Conservation (phyloP, 2,329 filamentous ascomycete genomes). For the Arthrobotrys musiformis region DNA sequence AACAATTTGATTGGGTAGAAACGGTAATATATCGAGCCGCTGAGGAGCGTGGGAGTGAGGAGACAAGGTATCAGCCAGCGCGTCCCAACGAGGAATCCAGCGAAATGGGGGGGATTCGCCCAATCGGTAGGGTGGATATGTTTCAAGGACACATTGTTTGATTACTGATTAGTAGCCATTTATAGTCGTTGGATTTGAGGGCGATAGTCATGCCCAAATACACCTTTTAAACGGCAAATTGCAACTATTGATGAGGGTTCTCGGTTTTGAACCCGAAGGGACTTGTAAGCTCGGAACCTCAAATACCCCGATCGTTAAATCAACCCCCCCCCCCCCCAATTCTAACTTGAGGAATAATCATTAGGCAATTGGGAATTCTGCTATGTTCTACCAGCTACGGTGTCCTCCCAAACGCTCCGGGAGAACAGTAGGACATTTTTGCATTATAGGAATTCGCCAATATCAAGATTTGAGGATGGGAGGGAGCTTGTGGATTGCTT, state of each 20-base stretch:
- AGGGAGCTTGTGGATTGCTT: background rate
- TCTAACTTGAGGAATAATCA: background rate
- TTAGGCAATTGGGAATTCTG: slow-evolving; percentile 14
- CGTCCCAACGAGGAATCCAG: background rate
- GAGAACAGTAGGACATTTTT: slow-evolving; percentile 62
- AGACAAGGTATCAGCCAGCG: slow-evolving; percentile 67
- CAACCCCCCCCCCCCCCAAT: no score
- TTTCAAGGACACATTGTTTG: slow-evolving; percentile 60
- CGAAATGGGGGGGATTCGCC: background rate
- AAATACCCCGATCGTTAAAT: no score
- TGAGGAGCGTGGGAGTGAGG: slow-evolving; percentile 76
- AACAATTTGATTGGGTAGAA: slow-evolving; percentile 85
- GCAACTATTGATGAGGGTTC: slow-evolving; percentile 36
- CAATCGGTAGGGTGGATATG: background rate
- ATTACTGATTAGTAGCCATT: background rate
- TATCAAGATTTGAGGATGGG: slow-evolving; percentile 63
- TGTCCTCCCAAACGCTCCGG: background rate
- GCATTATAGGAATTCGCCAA: slow-evolving; percentile 16
- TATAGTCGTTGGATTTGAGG: slow-evolving; percentile 67
- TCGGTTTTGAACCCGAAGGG: slow-evolving; percentile 17
- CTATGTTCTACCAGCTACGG: background rate
- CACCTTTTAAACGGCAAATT: slow-evolving; percentile 60
- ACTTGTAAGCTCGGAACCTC: slow-evolving; percentile 60
- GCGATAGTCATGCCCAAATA: slow-evolving; percentile 61
- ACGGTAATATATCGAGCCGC: slow-evolving; percentile 74